Evolutionary conservation across 257 asterid genomes (phyloP).

Genomic region (Nicotiana undulata): DNA sequence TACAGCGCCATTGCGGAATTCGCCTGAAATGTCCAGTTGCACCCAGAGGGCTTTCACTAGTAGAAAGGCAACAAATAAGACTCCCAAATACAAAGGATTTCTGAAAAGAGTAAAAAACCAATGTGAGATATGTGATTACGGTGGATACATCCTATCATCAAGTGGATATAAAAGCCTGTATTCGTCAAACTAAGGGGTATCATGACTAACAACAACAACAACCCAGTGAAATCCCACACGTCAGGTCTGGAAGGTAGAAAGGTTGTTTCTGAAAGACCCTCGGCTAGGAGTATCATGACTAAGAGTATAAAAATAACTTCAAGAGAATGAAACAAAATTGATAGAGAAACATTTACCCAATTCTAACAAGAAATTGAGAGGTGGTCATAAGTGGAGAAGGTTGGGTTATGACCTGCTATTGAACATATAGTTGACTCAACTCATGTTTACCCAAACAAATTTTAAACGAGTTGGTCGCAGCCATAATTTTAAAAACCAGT

Average conservation of each 20-base stretch:
- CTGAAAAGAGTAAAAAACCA: constrained; percentile 39
- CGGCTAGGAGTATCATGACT: neutral
- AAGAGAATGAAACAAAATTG: neutral
- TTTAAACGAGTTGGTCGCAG: neutral
- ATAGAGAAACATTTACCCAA: neutral
- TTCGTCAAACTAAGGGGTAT: neutral
- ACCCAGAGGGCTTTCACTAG: constrained; percentile 93
- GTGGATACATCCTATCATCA: neutral
- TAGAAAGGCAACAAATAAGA: constrained; percentile 67
- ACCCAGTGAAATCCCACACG: too few species aligned
- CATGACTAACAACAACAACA: too few species aligned
- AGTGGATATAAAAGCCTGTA: neutral
- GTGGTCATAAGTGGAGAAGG: neutral
- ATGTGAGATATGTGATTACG: neutral
- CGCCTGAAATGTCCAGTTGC: constrained; percentile 78
- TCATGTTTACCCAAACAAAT: neutral
- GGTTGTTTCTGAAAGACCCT: too few species aligned
- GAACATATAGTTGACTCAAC: neutral
- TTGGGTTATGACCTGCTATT: neutral
- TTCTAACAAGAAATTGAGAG: neutral
- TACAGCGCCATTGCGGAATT: constrained; percentile 92
- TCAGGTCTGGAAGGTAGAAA: too few species aligned
- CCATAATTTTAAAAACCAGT: neutral
- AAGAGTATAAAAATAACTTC: neutral
- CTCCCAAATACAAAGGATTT: constrained; percentile 78